A percentile compares a stretch with the other conserved stretches of the same genome.
Evolutionary conservation across 169 alveolate genomes (phyloP).

Genomic region (Cryptosporidium baileyi): DNA sequence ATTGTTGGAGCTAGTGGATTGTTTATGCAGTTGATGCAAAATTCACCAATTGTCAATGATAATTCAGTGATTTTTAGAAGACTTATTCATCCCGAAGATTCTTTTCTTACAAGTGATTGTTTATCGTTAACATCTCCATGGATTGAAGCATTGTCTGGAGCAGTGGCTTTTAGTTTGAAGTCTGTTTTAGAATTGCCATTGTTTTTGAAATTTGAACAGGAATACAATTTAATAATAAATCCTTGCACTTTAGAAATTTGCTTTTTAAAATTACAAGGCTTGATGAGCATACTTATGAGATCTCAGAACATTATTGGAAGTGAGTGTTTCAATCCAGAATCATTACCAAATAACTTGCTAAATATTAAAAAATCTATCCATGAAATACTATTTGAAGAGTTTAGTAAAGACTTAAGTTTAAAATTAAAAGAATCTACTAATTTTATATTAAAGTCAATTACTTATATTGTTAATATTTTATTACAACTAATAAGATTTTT

Average conservation of each 20-base stretch:
- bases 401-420: neutral
- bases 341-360: neutral
- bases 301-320: slow-evolving; percentile 53
- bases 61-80: slow-evolving; percentile 9
- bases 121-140: slow-evolving; percentile 60
- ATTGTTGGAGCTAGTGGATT: slow-evolving; percentile 54
- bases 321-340: slow-evolving; percentile 2
- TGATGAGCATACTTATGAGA: slow-evolving; percentile 22
- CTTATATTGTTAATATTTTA: slow-evolving; percentile 20
- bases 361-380: neutral
- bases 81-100: slow-evolving; percentile 63
- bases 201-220: neutral
- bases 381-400: slow-evolving; percentile 14
- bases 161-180: slow-evolving; percentile 40
- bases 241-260: neutral
- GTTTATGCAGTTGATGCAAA: slow-evolving; percentile 47
- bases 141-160: slow-evolving; percentile 67
- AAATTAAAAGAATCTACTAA: slow-evolving; percentile 21
- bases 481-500: slow-evolving; percentile 24
- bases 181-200: slow-evolving; percentile 32
- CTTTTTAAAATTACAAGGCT: neutral
- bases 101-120: slow-evolving; percentile 8
- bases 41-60: neutral
- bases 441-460: slow-evolving; percentile 15
- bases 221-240: neutral